A percentile compares a stretch with the other conserved stretches of the same genome.
phyloP scores from a whole-genome alignment of 306 rosid genomes.

The Quercus mongolica region DNA sequence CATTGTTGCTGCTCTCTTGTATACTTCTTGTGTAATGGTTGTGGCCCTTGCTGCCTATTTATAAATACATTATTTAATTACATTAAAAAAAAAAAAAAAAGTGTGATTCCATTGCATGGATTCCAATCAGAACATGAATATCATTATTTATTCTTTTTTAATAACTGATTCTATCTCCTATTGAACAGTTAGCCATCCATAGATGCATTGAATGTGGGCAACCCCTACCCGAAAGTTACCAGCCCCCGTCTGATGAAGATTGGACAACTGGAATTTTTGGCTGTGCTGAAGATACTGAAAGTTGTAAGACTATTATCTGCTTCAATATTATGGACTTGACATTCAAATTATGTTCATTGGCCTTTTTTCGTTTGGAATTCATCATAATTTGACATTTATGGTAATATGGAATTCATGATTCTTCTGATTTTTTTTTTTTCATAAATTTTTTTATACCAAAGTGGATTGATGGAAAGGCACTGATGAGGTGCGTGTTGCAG shows the following conservation, averaged over 20 bases:
- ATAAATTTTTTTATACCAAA: not conserved
- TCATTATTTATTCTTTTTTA: not conserved
- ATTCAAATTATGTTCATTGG: not conserved
- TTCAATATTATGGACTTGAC: not conserved
- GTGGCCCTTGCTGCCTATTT: too few species aligned
- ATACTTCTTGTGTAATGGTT: too few species aligned
- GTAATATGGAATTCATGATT: not conserved
- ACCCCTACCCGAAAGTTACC: constrained; percentile 64
- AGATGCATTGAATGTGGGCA: constrained; percentile 67
- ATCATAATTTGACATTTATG: not conserved
- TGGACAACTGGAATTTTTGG: constrained; percentile 78
- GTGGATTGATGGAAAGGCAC: not conserved
- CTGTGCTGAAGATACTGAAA: constrained; percentile 52
- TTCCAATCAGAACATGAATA: not conserved
- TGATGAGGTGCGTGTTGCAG: not conserved
- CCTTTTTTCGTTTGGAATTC: not conserved
- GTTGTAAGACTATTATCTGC: constrained; percentile 41
- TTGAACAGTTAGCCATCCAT: constrained; percentile 49
- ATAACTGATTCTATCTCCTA: not conserved
- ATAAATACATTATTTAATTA: too few species aligned
- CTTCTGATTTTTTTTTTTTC: not conserved
- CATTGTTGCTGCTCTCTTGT: too few species aligned
- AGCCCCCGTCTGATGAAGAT: constrained; percentile 69
- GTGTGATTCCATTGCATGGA: not conserved
- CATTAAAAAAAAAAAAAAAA: not conserved